Conservation (phyloP, 441 rosid genomes). For the Adansonia rubrostipa region DNA sequence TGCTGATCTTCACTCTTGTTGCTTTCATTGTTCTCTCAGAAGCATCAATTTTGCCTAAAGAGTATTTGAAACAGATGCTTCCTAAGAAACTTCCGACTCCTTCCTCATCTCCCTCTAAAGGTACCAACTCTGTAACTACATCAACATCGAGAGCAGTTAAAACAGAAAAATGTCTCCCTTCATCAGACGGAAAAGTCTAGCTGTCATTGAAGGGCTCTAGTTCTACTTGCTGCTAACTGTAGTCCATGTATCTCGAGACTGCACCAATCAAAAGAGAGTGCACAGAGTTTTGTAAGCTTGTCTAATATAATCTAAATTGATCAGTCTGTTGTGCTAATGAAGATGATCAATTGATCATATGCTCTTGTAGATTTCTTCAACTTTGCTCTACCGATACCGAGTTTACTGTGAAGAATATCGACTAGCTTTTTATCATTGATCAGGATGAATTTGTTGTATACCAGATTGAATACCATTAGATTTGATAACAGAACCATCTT, state of each 20-base stretch:
- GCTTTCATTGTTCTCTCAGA: conserved; percentile 49
- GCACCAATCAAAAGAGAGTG: conserved; percentile 16
- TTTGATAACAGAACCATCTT: background rate
- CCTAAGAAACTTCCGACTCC: conserved; percentile 86
- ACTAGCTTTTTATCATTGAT: background rate
- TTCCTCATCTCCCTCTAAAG: conserved; percentile 83
- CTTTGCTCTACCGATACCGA: conserved; percentile 9
- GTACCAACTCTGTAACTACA: conserved; percentile 65
- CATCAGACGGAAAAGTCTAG: conserved; percentile 68
- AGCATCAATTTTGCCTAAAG: conserved; percentile 69
- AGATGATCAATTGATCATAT: conserved; percentile 21
- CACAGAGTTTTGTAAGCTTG: conserved; percentile 35
- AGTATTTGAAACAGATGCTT: conserved; percentile 79
- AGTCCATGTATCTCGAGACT: conserved; percentile 22
- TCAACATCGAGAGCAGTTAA: conserved; percentile 48
- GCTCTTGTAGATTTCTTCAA: conserved; percentile 23
- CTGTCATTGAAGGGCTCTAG: conserved; percentile 8
- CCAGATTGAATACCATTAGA: background rate
- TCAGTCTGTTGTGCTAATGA: conserved; percentile 10
- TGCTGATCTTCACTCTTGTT: conserved; percentile 47
- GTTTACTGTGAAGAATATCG: conserved; percentile 24
- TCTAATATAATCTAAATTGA: background rate
- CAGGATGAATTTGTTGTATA: background rate
- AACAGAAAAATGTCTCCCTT: conserved; percentile 40
- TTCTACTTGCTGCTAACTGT: conserved; percentile 27